Evolutionary conservation across 176 grass and related monocot genomes (phyloP).

Genomic region (Juncus effusus): DNA sequence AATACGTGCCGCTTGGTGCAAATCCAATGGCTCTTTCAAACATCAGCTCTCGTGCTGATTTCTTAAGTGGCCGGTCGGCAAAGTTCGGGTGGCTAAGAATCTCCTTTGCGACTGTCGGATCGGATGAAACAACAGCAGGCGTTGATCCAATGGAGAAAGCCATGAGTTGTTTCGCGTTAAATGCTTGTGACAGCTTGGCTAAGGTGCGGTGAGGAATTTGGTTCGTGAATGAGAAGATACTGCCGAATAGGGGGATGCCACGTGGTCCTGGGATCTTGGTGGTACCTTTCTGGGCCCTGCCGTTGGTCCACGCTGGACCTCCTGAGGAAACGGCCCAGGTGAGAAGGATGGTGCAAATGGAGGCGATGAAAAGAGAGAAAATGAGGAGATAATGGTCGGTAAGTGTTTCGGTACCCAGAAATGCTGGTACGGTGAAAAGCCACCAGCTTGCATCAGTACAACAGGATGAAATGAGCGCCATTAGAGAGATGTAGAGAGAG

Average conservation of each 20-base stretch:
- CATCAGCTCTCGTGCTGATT: constrained; percentile 58
- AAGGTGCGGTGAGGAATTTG: constrained; percentile 53
- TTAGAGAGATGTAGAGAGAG: not conserved
- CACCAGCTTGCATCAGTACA: constrained; percentile 57
- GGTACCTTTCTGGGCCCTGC: constrained; percentile 28
- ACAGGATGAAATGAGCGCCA: not conserved
- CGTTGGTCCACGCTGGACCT: constrained; percentile 48
- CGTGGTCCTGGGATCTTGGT: constrained; percentile 30
- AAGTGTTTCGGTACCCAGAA: constrained; percentile 40
- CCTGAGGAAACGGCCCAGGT: constrained; percentile 46
- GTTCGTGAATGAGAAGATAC: constrained; percentile 44
- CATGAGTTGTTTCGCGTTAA: constrained; percentile 38
- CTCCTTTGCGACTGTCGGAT: constrained; percentile 36
- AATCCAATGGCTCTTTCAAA: constrained; percentile 68
- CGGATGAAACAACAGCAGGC: constrained; percentile 44
- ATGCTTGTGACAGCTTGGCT: constrained; percentile 15
- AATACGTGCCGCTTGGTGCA: constrained; percentile 55
- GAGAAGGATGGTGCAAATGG: constrained; percentile 24
- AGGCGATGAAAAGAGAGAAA: constrained; percentile 27
- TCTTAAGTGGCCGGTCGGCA: constrained; percentile 53
- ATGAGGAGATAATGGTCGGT: constrained; percentile 30
- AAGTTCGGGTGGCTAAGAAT: constrained; percentile 45
- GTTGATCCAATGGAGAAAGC: constrained; percentile 65
- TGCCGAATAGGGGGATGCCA: constrained; percentile 55
- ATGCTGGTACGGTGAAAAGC: constrained; percentile 46